Conservation (phyloP, 2,329 filamentous ascomycete genomes). For the Metarhizium robertsii region DNA sequence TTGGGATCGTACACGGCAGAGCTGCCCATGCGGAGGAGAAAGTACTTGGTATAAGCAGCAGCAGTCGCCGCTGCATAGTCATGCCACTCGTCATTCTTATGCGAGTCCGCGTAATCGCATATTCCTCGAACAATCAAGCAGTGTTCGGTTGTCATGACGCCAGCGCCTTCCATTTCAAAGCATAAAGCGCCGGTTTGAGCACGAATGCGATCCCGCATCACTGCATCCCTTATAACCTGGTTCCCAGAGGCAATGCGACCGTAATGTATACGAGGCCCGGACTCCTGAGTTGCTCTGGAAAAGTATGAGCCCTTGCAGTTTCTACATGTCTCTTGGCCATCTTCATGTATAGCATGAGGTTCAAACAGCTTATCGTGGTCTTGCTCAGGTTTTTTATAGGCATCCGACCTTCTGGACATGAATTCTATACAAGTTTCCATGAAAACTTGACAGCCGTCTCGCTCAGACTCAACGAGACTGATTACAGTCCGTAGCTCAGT, state of each 20-base stretch:
- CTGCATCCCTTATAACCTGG: background rate
- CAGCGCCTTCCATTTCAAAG: conserved; percentile 20
- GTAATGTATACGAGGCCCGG: background rate
- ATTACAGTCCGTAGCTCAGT: background rate
- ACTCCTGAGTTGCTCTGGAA: background rate
- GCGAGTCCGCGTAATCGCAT: conserved; percentile 26
- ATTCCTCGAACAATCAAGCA: conserved; percentile 26
- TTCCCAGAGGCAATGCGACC: background rate
- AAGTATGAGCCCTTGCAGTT: background rate
- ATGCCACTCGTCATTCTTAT: conserved; percentile 27
- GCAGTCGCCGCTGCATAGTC: conserved; percentile 21
- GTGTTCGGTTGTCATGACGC: conserved; percentile 12
- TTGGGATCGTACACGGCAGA: too few relatives aligned
- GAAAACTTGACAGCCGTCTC: background rate
- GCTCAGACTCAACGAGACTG: background rate
- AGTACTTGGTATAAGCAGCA: conserved; percentile 11
- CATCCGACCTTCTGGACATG: too few relatives aligned
- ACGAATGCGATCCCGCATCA: background rate
- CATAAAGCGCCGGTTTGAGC: conserved; percentile 3
- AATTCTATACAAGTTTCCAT: too few relatives aligned
- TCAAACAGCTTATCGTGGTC: too few relatives aligned
- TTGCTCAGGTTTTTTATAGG: too few relatives aligned
- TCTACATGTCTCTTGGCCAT: background rate
- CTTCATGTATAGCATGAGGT: background rate
- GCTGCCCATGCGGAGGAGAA: too few relatives aligned